phyloP scores from a whole-genome alignment of 345 rosid species.

The Laguncularia racemosa region DNA sequence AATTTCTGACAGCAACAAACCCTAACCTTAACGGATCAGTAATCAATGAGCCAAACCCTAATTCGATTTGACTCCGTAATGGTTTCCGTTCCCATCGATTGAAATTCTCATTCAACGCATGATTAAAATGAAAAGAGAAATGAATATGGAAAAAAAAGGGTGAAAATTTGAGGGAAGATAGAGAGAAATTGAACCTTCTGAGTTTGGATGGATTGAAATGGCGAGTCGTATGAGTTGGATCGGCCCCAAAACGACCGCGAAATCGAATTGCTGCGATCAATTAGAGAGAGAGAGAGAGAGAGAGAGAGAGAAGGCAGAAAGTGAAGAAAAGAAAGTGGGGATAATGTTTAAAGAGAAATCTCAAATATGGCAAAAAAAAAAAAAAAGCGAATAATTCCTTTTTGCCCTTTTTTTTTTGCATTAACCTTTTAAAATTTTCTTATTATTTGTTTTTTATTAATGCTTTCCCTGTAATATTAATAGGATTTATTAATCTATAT shows the following conservation, averaged over 20 bases:
- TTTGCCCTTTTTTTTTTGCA: too few relatives aligned
- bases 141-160: neutral
- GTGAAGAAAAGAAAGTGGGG: constrained; percentile 2
- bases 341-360: neutral
- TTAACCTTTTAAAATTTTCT: too few relatives aligned
- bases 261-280: neutral
- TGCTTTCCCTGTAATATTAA: too few relatives aligned
- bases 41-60: neutral
- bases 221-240: constrained; percentile 1
- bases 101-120: too few relatives aligned
- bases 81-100: neutral
- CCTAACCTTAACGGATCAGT: neutral
- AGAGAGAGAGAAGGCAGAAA: constrained; percentile 1
- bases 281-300: neutral
- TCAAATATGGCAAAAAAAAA: too few relatives aligned
- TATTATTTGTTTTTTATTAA: too few relatives aligned
- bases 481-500: too few relatives aligned
- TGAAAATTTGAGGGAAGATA: neutral
- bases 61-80: neutral
- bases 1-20: neutral
- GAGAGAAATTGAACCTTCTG: neutral
- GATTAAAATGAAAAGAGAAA: too few relatives aligned
- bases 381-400: too few relatives aligned
- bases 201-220: neutral
- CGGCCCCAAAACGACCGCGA: neutral